Base-by-base conservation (phyloP, 208 protist genomes). In the Acanthamoeba healyi region DNA sequence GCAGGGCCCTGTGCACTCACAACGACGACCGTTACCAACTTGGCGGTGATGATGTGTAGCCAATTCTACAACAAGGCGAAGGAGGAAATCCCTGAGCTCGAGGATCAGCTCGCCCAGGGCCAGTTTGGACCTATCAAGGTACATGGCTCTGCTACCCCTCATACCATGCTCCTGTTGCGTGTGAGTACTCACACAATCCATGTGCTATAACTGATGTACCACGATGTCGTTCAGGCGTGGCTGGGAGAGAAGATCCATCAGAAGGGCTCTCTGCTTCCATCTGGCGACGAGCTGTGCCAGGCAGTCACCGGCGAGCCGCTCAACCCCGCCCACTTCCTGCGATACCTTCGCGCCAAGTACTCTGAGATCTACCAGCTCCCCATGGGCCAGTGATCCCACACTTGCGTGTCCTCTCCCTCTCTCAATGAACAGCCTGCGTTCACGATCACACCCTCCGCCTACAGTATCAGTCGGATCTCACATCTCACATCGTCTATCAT, bases 1-100 rank as follows among this genome's bases (percentile, higher is more conserved):
- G 12, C 38, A 42, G 5, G 38, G 6, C 12, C 42, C 38, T 54
- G 49, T 54, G 10, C 10, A 15, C 49, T 54, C 49, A 54, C 10
- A 54, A 54, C 6, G 49, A 6, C 15, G 49, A 54, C 49, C n/a
- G n/a, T n/a, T n/a, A n/a, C n/a, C n/a, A n/a, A n/a, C n/a, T n/a
- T n/a, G n/a, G 15, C 15, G 49, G 15, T 19, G 49, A 19, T 54
- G 10, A 54, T 54, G 49, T 54, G 49, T 42, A 63, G 79, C 49
- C 79, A 87, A 61, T 61, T 51, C 44, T 87, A 63, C 32, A 87
- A 61, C 79, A 87, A 61, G 49, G 79, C 49, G 9, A 87, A 87
- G 42, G 40, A 87, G 14, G 79, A 87, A 26, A 87, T 87, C 34
- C 79, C 79, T 29, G 79, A 87, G 4, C 46, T 87, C 9, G 79